Percentiles rank a stretch among this genome's conserved stretches.
These are phyloP conservation scores for Populus hybrid DNA, from an alignment of 441 rosid genomes.

Conservation along the genomic window DNA sequence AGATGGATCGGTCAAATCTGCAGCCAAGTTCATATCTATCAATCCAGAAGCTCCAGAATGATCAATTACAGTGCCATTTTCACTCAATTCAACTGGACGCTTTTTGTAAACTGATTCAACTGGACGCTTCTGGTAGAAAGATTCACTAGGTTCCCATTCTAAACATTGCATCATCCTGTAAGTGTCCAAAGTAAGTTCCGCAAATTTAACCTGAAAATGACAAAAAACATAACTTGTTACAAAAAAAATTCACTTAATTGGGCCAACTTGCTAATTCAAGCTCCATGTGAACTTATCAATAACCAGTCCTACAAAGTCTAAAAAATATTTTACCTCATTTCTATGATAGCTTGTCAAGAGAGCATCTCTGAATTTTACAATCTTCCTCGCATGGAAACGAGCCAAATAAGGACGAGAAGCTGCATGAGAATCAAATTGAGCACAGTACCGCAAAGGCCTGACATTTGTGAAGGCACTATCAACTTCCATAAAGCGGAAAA, in stretches of 20 bases:
- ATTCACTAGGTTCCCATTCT: slow-evolving; percentile 94
- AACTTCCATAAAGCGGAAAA: slow-evolving; percentile 56
- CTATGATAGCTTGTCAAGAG: slow-evolving; percentile 75
- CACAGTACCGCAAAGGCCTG: slow-evolving; percentile 76
- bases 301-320: slow-evolving; percentile 4
- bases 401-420: slow-evolving; percentile 69
- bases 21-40: slow-evolving; percentile 69
- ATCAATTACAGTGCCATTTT: slow-evolving; percentile 67
- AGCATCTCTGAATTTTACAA: slow-evolving; percentile 77
- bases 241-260: slow-evolving; percentile 26
- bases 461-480: slow-evolving; percentile 40
- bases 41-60: slow-evolving; percentile 78
- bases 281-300: slow-evolving; percentile 17
- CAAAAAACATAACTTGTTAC: slow-evolving; percentile 16
- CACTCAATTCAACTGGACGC: slow-evolving; percentile 47
- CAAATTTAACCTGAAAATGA: slow-evolving; percentile 75
- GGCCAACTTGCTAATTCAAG: neutral
- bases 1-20: slow-evolving; percentile 69
- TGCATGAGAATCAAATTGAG: slow-evolving; percentile 61
- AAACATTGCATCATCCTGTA: slow-evolving; percentile 91
- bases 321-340: slow-evolving; percentile 56
- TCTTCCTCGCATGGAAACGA: slow-evolving; percentile 83
- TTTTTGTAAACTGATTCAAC: slow-evolving; percentile 49
- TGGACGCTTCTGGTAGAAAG: slow-evolving; percentile 58
- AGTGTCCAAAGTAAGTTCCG: slow-evolving; percentile 83